Percentiles rank a stretch among this genome's conserved stretches.
Conservation (phyloP, 2,329 filamentous ascomycete species). For the Apiospora hydei region DNA sequence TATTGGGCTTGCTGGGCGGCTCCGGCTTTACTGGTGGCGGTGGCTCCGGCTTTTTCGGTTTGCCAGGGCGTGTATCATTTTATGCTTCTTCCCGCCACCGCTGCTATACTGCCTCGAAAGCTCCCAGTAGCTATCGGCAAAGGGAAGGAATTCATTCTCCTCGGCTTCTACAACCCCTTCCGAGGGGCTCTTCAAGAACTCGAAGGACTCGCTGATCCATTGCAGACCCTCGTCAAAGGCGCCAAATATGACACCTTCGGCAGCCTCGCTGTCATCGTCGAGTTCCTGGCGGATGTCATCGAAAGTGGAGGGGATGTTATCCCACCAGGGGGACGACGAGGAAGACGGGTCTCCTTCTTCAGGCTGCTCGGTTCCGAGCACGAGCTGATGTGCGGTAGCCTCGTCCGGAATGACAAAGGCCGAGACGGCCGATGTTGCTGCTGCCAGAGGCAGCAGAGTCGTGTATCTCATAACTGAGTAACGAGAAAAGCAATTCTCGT, state of each 20-base stretch:
- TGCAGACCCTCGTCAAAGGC: constrained; percentile 29
- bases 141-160: background rate
- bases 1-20: background rate
- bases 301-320: constrained; percentile 15
- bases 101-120: background rate
- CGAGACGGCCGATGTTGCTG: constrained; percentile 32
- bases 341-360: background rate
- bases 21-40: background rate
- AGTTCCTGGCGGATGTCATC: constrained; percentile 17
- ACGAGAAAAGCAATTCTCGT: background rate
- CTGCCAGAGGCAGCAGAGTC: constrained; percentile 34
- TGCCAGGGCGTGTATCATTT: background rate
- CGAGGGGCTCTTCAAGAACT: constrained; percentile 26
- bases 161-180: background rate
- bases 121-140: constrained; percentile 10
- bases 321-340: constrained; percentile 26
- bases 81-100: background rate
- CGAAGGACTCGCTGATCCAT: constrained; percentile 30
- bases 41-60: background rate
- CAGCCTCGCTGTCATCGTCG: constrained; percentile 26
- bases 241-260: constrained; percentile 25
- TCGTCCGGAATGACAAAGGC: constrained; percentile 41
- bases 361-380: constrained; percentile 32
- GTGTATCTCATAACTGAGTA: constrained; percentile 36
- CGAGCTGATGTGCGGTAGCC: constrained; percentile 37